phyloP scores from a whole-genome alignment of 164 flowering plant species.

The Akebia trifoliata region DNA sequence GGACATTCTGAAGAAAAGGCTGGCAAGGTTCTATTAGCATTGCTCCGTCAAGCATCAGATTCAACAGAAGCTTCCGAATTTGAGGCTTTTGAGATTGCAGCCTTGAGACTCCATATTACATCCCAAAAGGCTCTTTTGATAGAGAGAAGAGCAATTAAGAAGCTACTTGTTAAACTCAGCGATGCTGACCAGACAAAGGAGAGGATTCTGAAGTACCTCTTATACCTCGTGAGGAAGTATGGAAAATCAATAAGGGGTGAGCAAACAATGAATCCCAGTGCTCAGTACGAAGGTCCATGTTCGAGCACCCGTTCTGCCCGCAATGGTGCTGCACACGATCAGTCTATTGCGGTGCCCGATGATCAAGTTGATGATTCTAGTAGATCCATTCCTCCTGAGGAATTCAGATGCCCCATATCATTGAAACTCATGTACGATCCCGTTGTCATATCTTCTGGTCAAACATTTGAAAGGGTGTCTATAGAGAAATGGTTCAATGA shows the following conservation, averaged over 20 bases:
- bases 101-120: conserved; percentile 43
- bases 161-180: conserved; percentile 37
- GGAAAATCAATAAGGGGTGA: conserved; percentile 30
- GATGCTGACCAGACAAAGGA: conserved; percentile 43
- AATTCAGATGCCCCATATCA: conserved; percentile 75
- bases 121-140: conserved; percentile 51
- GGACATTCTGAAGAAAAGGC: conserved; percentile 70
- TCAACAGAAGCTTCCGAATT: conserved; percentile 33
- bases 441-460: conserved; percentile 77
- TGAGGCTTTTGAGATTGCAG: conserved; percentile 50
- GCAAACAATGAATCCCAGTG: conserved; percentile 17
- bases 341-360: conserved; percentile 12
- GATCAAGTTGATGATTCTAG: conserved; percentile 18
- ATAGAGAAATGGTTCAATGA: conserved; percentile 83
- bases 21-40: conserved; percentile 45
- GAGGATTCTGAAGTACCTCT: conserved; percentile 44
- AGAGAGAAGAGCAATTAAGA: conserved; percentile 69
- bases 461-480: conserved; percentile 76
- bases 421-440: conserved; percentile 73
- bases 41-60: conserved; percentile 42
- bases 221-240: conserved; percentile 49
- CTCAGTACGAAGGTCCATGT: conserved; percentile 15
- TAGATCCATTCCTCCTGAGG: conserved; percentile 42
- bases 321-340: background rate
- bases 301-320: conserved; percentile 2